Base-by-base conservation (phyloP, 805 yeast species). In the Pichia manshurica region DNA sequence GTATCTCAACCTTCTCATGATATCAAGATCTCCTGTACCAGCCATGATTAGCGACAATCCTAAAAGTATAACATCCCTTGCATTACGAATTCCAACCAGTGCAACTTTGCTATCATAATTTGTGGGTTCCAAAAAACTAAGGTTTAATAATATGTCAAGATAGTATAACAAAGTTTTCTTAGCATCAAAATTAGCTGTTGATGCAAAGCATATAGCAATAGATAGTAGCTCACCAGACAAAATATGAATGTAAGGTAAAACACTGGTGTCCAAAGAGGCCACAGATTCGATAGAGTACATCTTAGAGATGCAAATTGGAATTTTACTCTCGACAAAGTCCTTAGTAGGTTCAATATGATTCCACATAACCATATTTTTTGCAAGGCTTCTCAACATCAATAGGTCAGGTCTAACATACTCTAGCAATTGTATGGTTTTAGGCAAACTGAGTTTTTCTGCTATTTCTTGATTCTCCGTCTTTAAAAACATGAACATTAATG, bases 1-100 rank as follows among this genome's bases (percentile, higher is more conserved):
- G 22, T 75, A 74, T 50, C 96, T 72, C 38, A 87, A 68, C 45
- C 96, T 72, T 56, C 90, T 73, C 54, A 93, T 76, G 0, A 82
- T 77, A 39, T 80, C 85, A 46, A 90, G 65, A 61, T 93, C 96
- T 1, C 99, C 98, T 15, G 89, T 79, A 1, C 96, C 96, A 1
- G 96, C 90, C 86, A 88, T 85, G 0, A 89, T 74, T 23, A 87
- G 70, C 0, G 96, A 77, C 6, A 77, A 63, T 8, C 93, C 75
- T 5, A 91, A 62, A 1, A 82, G 74, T 13, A 88, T 55, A 1
- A 83, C 68, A 52, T 80, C 80, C 42, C 81, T 79, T 29, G 82
- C 69, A 31, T 74, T 75, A 19, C 72, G 65, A 1, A 84, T 75
- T 9, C 86, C 75, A 38, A 70, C 65, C 36, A 71, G 66, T 0